phyloP scores from a whole-genome alignment of 805 yeast genomes.

The Saccharomycopsis sp. region DNA sequence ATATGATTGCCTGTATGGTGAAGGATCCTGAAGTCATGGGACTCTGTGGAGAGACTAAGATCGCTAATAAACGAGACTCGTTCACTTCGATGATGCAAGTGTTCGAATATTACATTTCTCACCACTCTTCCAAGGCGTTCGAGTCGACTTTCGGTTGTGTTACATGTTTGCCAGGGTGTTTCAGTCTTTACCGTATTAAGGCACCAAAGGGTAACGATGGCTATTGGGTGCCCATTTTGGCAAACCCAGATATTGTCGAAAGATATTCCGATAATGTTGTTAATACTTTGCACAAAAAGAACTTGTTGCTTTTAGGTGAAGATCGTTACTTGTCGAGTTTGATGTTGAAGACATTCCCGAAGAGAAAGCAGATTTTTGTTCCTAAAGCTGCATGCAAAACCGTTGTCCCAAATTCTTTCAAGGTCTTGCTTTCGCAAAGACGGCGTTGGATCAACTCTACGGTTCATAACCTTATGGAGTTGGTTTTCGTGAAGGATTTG shows the following conservation, averaged over 20 bases:
- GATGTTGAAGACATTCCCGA: conserved; percentile 85
- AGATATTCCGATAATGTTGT: conserved; percentile 82
- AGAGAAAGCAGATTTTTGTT: conserved; percentile 77
- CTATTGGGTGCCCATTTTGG: conserved; percentile 88
- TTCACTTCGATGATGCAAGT: conserved; percentile 95
- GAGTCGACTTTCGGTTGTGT: conserved; percentile 95
- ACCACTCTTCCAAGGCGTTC: conserved; percentile 90
- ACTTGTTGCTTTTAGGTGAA: conserved; percentile 79
- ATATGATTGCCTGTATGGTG: conserved; percentile 86
- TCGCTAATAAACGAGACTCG: conserved; percentile 69
- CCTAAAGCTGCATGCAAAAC: conserved; percentile 92
- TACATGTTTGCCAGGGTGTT: conserved; percentile 94
- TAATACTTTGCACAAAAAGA: conserved; percentile 79
- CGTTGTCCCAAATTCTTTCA: conserved; percentile 76
- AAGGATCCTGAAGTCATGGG: conserved; percentile 87
- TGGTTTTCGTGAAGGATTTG: conserved; percentile 73
- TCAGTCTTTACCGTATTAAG: conserved; percentile 85
- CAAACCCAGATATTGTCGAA: conserved; percentile 91
- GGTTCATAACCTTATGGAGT: conserved; percentile 84
- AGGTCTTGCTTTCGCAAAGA: conserved; percentile 79
- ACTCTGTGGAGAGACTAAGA: conserved; percentile 90
- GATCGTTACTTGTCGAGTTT: conserved; percentile 80
- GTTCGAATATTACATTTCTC: conserved; percentile 87
- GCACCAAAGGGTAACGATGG: conserved; percentile 76
- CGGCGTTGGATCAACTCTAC: conserved; percentile 97